Percentiles rank a stretch among this genome's conserved stretches.
Conservation (phyloP, 805 yeast species). For the Lipomyces spencermartinsiae region DNA sequence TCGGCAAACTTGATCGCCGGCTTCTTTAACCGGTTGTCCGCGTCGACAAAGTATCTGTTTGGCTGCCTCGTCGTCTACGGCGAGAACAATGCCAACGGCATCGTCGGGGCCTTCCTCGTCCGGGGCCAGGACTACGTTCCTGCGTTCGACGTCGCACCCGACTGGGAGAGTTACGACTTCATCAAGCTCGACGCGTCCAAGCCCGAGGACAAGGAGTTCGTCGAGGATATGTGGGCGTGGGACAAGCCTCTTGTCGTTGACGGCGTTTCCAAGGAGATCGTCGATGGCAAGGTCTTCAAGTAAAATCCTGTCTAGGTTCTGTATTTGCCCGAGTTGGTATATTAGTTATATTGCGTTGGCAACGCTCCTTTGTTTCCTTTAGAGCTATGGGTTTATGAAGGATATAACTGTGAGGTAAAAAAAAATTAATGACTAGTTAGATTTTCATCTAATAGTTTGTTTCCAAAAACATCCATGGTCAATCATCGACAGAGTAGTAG, state of each 20-base stretch:
- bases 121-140: conserved; percentile 92
- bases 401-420: neutral
- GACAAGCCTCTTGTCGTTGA: conserved; percentile 85
- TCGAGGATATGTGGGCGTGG: conserved; percentile 97
- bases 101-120: conserved; percentile 90
- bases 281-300: conserved; percentile 97
- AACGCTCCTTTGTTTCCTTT: neutral
- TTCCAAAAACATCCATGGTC: neutral
- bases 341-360: neutral
- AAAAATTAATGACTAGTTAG: conserved; percentile 1
- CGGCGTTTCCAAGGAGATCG: conserved; percentile 86
- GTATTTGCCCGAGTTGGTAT: neutral
- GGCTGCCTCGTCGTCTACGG: conserved; percentile 96
- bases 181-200: conserved; percentile 80
- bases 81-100: conserved; percentile 98
- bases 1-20: conserved; percentile 98
- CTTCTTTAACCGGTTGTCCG: conserved; percentile 93
- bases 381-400: neutral
- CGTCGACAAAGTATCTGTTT: conserved; percentile 91
- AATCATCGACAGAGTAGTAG: no score
- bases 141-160: conserved; percentile 98
- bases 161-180: conserved; percentile 93
- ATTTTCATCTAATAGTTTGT: neutral
- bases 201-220: conserved; percentile 76
- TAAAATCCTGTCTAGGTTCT: conserved; percentile 49